These are phyloP conservation scores for Phytophthora pisi DNA, from an alignment of 352 stramenopile species.

Conservation along the genomic window DNA sequence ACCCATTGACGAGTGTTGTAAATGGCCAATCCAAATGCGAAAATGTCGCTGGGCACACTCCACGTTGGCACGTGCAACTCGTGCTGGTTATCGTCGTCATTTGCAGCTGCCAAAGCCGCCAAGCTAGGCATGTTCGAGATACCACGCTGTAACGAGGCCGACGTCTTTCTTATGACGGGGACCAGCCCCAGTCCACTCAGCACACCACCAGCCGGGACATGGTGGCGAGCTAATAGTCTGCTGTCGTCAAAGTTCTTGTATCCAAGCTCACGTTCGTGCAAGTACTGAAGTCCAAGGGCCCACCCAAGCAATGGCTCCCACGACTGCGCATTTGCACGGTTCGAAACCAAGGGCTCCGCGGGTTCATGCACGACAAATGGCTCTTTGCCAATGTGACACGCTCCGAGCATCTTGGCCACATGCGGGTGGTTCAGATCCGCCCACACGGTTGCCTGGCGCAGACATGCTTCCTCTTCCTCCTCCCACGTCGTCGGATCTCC, in stretches of 20 bases:
- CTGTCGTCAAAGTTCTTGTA: constrained; percentile 30
- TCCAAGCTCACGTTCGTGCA: constrained; percentile 34
- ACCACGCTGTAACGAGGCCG: constrained; percentile 11
- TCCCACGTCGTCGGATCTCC: background rate
- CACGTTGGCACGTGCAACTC: background rate
- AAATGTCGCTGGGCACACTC: constrained; percentile 25
- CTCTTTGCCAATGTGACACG: background rate
- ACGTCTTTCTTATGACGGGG: constrained; percentile 17
- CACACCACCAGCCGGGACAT: constrained; percentile 18
- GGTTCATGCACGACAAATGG: constrained; percentile 4
- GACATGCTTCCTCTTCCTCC: constrained; percentile 6
- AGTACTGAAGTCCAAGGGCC: constrained; percentile 32
- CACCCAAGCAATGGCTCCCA: constrained; percentile 32
- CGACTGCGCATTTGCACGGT: constrained; percentile 12
- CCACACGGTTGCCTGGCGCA: constrained; percentile 16
- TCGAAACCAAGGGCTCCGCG: background rate
- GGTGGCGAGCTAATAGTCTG: constrained; percentile 18
- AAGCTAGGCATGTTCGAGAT: no score
- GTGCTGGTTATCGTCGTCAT: no score
- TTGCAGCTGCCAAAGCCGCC: no score
- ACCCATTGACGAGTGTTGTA: constrained; percentile 28
- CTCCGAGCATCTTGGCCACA: background rate
- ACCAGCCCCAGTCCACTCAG: constrained; percentile 27
- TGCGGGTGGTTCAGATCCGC: constrained; percentile 4
- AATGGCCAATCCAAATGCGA: constrained; percentile 28